Conservation (phyloP, 495 filamentous ascomycete species). For the Penicillium dipodomyicola region DNA sequence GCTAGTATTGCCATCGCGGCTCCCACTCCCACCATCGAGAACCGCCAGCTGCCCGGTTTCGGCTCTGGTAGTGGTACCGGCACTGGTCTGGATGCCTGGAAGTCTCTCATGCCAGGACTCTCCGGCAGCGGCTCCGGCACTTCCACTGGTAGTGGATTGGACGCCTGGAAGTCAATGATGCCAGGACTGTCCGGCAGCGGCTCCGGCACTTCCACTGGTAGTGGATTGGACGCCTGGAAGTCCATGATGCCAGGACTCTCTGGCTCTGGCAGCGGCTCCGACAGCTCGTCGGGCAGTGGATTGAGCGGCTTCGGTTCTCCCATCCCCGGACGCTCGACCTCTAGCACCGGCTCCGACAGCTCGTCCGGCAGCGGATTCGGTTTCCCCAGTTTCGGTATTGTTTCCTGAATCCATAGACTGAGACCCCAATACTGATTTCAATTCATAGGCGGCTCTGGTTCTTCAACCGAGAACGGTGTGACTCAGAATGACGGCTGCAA, state of each 20-base stretch:
- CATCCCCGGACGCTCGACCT: not conserved
- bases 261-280: not conserved
- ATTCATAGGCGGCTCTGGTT: conserved; percentile 11
- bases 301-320: not conserved
- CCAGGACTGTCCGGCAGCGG: not conserved
- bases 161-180: not conserved
- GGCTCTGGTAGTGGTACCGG: conserved; percentile 8
- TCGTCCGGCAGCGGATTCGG: not conserved
- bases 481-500: conserved; percentile 41
- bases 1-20: conserved; percentile 26
- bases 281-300: not conserved
- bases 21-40: conserved; percentile 29
- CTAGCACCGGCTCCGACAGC: not conserved
- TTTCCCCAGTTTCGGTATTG: not conserved
- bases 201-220: not conserved
- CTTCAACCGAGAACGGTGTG: conserved; percentile 45
- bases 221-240: conserved; percentile 2
- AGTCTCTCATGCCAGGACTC: not conserved
- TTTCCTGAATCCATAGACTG: not conserved
- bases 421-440: conserved; percentile 2
- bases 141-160: conserved; percentile 6
- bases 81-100: conserved; percentile 8
- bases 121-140: not conserved
- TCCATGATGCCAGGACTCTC: not conserved
- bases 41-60: conserved; percentile 16